Conservation (phyloP, 345 rosid genomes). For the Gossypium turneri region DNA sequence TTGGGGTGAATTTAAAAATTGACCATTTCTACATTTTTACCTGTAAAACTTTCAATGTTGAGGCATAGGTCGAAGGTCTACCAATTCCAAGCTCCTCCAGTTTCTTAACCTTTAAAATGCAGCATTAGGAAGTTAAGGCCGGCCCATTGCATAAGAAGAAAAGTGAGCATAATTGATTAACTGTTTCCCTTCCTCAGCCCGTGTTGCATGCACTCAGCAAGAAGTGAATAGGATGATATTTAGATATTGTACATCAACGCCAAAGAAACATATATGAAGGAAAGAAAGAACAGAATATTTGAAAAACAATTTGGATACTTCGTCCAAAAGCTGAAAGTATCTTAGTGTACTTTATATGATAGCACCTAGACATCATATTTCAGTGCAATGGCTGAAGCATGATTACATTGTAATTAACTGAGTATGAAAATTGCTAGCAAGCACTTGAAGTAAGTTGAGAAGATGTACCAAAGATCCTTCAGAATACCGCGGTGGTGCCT, state of each 20-base stretch:
- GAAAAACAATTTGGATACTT: not conserved
- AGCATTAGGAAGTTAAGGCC: constrained; percentile 13
- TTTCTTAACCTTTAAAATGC: constrained; percentile 70
- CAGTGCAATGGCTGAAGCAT: not conserved
- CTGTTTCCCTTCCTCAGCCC: constrained; percentile 1
- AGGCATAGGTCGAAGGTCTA: constrained; percentile 95
- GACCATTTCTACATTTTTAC: constrained; percentile 24
- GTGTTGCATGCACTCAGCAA: constrained; percentile 4
- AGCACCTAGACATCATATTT: not conserved
- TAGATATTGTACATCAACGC: not conserved
- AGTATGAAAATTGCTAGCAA: not conserved
- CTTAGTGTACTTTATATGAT: constrained; percentile 6
- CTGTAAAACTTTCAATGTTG: constrained; percentile 83
- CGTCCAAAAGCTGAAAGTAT: not conserved
- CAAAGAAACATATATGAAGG: not conserved
- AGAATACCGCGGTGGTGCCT: constrained; percentile 78
- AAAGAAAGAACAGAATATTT: not conserved
- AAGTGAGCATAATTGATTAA: not conserved
- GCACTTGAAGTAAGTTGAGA: constrained; percentile 21
- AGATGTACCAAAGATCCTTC: constrained; percentile 83
- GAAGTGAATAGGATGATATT: not conserved
- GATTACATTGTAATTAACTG: not conserved
- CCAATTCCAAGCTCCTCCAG: constrained; percentile 99
- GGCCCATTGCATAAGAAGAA: not conserved
- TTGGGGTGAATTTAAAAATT: constrained; percentile 8